A percentile compares a stretch with the other conserved stretches of the same genome.
phyloP scores from a whole-genome alignment of 768 basidiomycete genomes.

The Strobilomyces dryophilus region DNA sequence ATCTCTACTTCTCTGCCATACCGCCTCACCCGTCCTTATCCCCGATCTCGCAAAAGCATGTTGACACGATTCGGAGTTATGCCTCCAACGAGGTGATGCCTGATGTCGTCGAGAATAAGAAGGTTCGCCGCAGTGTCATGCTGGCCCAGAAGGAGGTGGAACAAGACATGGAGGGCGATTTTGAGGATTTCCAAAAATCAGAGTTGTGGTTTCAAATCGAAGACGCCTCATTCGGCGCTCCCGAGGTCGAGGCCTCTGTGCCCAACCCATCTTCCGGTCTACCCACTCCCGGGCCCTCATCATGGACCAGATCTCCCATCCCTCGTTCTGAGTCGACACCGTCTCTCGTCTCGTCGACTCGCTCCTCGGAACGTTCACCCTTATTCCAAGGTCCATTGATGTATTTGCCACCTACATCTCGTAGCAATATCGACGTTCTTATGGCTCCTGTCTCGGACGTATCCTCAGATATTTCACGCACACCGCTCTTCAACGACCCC shows the following conservation, averaged over 20 bases:
- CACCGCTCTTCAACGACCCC: slow-evolving; percentile 79
- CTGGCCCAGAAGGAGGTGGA: slow-evolving; percentile 83
- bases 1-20: slow-evolving; percentile 73
- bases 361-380: slow-evolving; percentile 14
- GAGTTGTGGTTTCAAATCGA: slow-evolving; percentile 89
- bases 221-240: slow-evolving; percentile 46
- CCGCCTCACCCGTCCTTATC: slow-evolving; percentile 56
- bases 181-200: slow-evolving; percentile 81
- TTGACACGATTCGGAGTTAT: slow-evolving; percentile 67
- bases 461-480: slow-evolving; percentile 52
- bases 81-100: slow-evolving; percentile 46
- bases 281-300: background rate
- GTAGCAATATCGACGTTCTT: slow-evolving; percentile 68
- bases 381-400: slow-evolving; percentile 17
- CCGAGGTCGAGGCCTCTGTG: slow-evolving; percentile 4
- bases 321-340: slow-evolving; percentile 38
- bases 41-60: slow-evolving; percentile 64
- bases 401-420: slow-evolving; percentile 20
- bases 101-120: slow-evolving; percentile 39
- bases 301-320: slow-evolving; percentile 12
- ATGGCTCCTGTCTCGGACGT: slow-evolving; percentile 66
- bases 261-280: slow-evolving; percentile 7
- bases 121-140: slow-evolving; percentile 72
- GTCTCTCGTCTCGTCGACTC: slow-evolving; percentile 20
- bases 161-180: slow-evolving; percentile 87